Conservation (phyloP, 805 yeast genomes). For the Monosporozyma yasuniensis region DNA sequence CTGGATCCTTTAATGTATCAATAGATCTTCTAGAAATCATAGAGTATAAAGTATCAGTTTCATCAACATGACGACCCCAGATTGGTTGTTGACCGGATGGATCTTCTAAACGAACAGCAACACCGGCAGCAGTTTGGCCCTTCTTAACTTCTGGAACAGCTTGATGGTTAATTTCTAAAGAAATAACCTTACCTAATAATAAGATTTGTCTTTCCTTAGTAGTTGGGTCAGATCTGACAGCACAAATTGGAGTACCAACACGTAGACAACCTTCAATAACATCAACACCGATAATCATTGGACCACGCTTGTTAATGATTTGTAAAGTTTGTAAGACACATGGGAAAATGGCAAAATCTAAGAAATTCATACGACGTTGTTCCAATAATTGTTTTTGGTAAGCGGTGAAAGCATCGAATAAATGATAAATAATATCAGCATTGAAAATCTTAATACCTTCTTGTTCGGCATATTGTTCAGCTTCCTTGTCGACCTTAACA, state of each 20-base stretch:
- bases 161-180: slow-evolving; percentile 95
- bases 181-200: slow-evolving; percentile 73
- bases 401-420: slow-evolving; percentile 89
- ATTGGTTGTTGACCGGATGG: slow-evolving; percentile 89
- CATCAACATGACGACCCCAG: slow-evolving; percentile 99
- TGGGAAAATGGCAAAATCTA: slow-evolving; percentile 88
- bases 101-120: slow-evolving; percentile 93
- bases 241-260: slow-evolving; percentile 91
- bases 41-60: slow-evolving; percentile 84
- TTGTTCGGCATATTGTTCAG: slow-evolving; percentile 94
- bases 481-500: slow-evolving; percentile 94
- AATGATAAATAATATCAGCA: slow-evolving; percentile 93
- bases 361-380: slow-evolving; percentile 79
- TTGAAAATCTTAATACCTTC: slow-evolving; percentile 86
- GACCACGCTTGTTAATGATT: slow-evolving; percentile 95
- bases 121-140: slow-evolving; percentile 97
- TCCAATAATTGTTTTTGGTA: slow-evolving; percentile 85
- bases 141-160: slow-evolving; percentile 70
- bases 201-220: slow-evolving; percentile 66
- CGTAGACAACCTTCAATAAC: slow-evolving; percentile 84
- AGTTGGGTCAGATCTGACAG: slow-evolving; percentile 79
- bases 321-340: slow-evolving; percentile 90
- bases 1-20: slow-evolving; percentile 96
- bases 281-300: slow-evolving; percentile 99
- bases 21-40: slow-evolving; percentile 81